These are phyloP conservation scores for Phytophthora sojae DNA, from an alignment of 352 stramenopile species.

Conservation along the genomic window DNA sequence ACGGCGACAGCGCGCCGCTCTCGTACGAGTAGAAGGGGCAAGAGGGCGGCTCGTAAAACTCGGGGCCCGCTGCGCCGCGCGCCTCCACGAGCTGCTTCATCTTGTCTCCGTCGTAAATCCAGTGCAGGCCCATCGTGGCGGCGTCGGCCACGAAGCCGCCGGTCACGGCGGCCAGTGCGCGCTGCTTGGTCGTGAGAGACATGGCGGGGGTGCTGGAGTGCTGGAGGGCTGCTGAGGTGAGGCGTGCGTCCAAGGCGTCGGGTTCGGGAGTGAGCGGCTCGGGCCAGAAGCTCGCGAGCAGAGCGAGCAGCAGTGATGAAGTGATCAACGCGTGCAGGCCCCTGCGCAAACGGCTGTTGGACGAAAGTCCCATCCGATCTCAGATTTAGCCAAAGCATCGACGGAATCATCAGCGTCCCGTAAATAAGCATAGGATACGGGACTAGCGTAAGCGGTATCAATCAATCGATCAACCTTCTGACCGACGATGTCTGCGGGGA, in stretches of 20 bases:
- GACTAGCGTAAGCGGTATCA: background rate
- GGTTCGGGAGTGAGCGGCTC: conserved; percentile 21
- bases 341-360: background rate
- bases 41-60: conserved; percentile 68
- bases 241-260: conserved; percentile 2
- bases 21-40: conserved; percentile 74
- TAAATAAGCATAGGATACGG: background rate
- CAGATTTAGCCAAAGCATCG: background rate
- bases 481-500: conserved; percentile 20
- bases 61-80: conserved; percentile 21
- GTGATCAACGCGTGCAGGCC: background rate
- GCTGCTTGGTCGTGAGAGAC: conserved; percentile 44
- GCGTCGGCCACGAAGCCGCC: conserved; percentile 70
- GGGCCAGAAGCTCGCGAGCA: conserved; percentile 10
- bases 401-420: background rate
- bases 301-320: conserved; percentile 1
- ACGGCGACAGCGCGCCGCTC: conserved; percentile 62
- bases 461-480: too few species aligned
- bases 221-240: background rate
- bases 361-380: background rate
- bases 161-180: conserved; percentile 54
- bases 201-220: conserved; percentile 7
- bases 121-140: conserved; percentile 77
- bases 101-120: conserved; percentile 75
- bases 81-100: conserved; percentile 46